phyloP scores from a whole-genome alignment of 2,329 filamentous ascomycete species.

The Ophiocordyceps australis region DNA sequence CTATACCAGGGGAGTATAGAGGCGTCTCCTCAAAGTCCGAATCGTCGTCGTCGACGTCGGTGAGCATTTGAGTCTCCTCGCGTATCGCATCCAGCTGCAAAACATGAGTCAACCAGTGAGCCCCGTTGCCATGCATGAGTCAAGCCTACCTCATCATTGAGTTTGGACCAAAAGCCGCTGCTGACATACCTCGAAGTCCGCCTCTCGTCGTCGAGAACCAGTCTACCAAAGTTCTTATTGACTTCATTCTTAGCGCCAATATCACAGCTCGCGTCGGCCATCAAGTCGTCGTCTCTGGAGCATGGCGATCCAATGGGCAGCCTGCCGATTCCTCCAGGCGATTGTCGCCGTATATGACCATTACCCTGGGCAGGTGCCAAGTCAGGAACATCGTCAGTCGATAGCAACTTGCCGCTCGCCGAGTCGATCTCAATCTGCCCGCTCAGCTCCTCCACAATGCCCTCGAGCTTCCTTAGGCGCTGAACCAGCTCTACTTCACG shows the following conservation, averaged over 20 bases:
- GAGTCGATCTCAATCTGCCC: conserved; percentile 41
- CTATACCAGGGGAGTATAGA: conserved; percentile 18
- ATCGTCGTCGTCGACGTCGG: conserved; percentile 24
- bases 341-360: neutral
- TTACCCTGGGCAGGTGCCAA: conserved; percentile 1
- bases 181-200: conserved; percentile 56
- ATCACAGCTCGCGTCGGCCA: conserved; percentile 15
- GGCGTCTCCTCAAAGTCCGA: conserved; percentile 45
- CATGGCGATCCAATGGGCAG: conserved; percentile 3
- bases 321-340: conserved; percentile 3
- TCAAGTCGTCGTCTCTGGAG: conserved; percentile 9
- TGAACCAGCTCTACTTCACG: conserved; percentile 54
- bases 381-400: conserved; percentile 13
- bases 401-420: conserved; percentile 11
- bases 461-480: conserved; percentile 53
- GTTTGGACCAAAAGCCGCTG: conserved; percentile 58
- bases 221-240: conserved; percentile 39
- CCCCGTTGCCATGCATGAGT: neutral
- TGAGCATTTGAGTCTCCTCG: conserved; percentile 27
- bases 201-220: conserved; percentile 52
- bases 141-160: conserved; percentile 49
- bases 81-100: conserved; percentile 21
- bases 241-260: conserved; percentile 9
- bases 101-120: neutral
- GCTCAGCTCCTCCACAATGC: conserved; percentile 54